Evolutionary conservation across 129 eudicot species (phyloP).

Genomic region (Scalesia atractyloides): DNA sequence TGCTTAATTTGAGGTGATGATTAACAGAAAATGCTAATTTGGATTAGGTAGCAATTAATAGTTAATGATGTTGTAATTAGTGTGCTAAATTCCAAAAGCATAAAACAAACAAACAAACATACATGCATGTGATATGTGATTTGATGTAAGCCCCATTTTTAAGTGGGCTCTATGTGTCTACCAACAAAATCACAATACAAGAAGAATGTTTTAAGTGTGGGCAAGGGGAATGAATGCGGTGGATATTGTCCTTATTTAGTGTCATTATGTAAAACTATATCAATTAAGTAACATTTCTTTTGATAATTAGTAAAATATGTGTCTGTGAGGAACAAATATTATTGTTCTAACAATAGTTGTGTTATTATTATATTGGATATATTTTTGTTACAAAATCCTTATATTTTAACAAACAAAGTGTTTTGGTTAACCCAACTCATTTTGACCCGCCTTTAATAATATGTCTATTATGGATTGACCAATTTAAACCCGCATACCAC

Average conservation of each 20-base stretch:
- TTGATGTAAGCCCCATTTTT: constrained; percentile 15
- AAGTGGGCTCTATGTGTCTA: constrained; percentile 16
- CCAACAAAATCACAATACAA: constrained; percentile 32
- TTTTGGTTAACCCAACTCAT: no score
- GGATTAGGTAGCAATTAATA: neutral
- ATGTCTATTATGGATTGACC: neutral
- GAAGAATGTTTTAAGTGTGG: constrained; percentile 37
- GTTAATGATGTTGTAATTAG: constrained; percentile 2
- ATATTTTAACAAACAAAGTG: no score
- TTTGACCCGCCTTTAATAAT: no score
- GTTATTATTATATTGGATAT: no score
- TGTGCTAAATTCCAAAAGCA: constrained; percentile 25
- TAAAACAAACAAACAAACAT: neutral
- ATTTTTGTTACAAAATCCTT: no score
- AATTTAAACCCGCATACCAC: neutral
- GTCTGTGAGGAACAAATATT: no score
- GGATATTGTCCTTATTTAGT: constrained; percentile 13
- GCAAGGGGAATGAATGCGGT: constrained; percentile 36
- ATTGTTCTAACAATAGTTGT: no score
- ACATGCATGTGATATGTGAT: constrained; percentile 30
- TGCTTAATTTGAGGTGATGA: neutral
- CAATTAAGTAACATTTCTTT: neutral
- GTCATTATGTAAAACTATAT: neutral
- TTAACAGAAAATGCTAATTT: constrained; percentile 6
- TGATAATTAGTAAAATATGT: no score